phyloP scores from a whole-genome alignment of 129 eudicot species.

The Centella asiatica region DNA sequence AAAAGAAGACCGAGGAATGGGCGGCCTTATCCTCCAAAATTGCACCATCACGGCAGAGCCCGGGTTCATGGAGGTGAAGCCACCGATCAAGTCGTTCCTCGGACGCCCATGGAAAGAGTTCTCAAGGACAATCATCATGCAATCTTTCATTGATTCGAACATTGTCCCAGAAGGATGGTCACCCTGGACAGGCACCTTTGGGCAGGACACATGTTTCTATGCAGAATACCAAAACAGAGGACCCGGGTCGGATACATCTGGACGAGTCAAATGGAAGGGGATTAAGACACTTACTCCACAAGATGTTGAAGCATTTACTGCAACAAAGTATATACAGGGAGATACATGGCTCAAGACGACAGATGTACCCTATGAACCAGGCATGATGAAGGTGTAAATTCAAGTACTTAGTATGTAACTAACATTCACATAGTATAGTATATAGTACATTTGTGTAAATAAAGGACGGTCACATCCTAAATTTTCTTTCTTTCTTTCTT shows the following conservation, averaged over 20 bases:
- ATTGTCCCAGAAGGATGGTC: conserved; percentile 54
- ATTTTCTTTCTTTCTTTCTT: neutral
- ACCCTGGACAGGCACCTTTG: conserved; percentile 32
- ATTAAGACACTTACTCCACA: conserved; percentile 14
- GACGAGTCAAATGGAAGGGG: conserved; percentile 43
- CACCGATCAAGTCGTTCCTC: conserved; percentile 27
- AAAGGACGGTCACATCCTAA: no score
- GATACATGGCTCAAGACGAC: conserved; percentile 39
- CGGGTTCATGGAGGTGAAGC: conserved; percentile 7
- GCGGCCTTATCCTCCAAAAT: conserved; percentile 40
- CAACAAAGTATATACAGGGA: conserved; percentile 26
- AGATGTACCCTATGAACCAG: conserved; percentile 45
- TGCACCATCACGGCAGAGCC: conserved; percentile 31
- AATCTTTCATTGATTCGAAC: conserved; percentile 26
- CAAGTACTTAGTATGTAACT: no score
- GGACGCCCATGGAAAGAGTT: conserved; percentile 51
- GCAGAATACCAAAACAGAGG: conserved; percentile 49
- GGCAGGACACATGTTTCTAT: conserved; percentile 27
- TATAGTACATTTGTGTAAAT: no score
- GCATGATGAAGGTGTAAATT: conserved; percentile 12
- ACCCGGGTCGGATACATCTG: conserved; percentile 32
- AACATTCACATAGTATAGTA: no score
- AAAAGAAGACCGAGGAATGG: conserved; percentile 19
- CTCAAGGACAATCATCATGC: conserved; percentile 39
- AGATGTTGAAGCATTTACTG: conserved; percentile 26